Evolutionary conservation across 441 rosid genomes (phyloP), one percentile per base, ranked within the genome.

Genomic region (Arabidopsis hybrid): DNA sequence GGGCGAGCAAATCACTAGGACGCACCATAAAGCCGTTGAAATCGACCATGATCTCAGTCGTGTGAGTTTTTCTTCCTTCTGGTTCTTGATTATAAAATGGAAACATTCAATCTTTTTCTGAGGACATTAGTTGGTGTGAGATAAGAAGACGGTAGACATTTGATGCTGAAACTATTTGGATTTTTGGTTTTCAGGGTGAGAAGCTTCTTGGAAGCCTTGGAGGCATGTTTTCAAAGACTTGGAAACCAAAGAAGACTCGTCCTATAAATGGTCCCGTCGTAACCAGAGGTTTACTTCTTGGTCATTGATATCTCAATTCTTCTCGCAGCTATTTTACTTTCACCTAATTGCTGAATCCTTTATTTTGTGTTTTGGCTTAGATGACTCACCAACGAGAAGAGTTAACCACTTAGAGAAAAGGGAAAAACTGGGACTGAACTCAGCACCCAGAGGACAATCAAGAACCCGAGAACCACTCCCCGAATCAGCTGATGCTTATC

Each of bases 171-270:
- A 21, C 26, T 21, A 21, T 0, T 21, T 21, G 43, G 72, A 2
- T 29, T 45, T 65, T 65, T 65, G 46, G 60, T 65, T 87, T 66
- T 50, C 85, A 93, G 98, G 98, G 98, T 63, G 98, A 93, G 82
- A 93, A 91, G 83, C 88, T 93, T 70, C 82, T 93, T 69, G 99
- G 97, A 62, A 92, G 87, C 77, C 97, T 95, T 21, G 99, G 99
- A n/a, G 96, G 97, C 76, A 86, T 95, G 52, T 90, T 93, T 62
- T 90, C 97, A 17, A 90, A 69, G 80, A 89, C 93, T 13, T 95
- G 99, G 99, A 95, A 95, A 82, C 98, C 98, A 13, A 92, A 95
- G 81, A 95, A 89, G 89, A 84, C 88, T 69, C 95, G 85, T 60
- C 72, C 85, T 14, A 87, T 95, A 6, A 67, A 69, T 1, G 97